Base-by-base conservation (phyloP, 441 rosid genomes). In the Hura crepitans region DNA sequence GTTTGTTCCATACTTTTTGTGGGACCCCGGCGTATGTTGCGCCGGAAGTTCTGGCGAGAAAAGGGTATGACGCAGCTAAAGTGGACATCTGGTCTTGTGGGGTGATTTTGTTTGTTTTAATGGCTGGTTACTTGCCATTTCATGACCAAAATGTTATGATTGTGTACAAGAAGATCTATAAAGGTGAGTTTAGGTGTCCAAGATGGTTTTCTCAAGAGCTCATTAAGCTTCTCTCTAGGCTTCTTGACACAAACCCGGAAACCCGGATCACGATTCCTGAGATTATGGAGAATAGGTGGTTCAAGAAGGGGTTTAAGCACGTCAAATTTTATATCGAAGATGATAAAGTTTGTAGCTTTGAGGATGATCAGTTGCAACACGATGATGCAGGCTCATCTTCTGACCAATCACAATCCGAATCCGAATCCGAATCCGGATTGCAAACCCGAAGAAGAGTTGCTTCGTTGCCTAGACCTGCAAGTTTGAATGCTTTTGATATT, bases 31-130 rank as follows among this genome's bases (percentile, higher is more conserved):
- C 97, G 1, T 92, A 92, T 72, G 84, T 92, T 53, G 96, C 97
- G 1, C 97, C 97, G 23, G 97, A 92, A 79, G 94, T 92, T 65
- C 73, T 92, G 62, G 84, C 85, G 0, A 66, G 96, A 59, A 92
- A 84, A 76, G 97, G 97, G 23, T 92, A 89, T 17, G 92, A 88
- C 17, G 94, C 96, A 0, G 94, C 96, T 0, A 89, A 92, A 71
- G 97, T 84, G 1, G 97, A 91, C 74, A 75, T 91, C 72, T 91
- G 97, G 97, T 87, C 97, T 39, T 89, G 97, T 64, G 97, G 97
- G 30, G 92, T 91, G 23, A 78, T 91, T 74, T 53, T 89, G 43
- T 91, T 87, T 77, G 97, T 91, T 37, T 75, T 91, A 64, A 89
- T 91, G 97, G 96, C 97, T 4, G 97, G 97, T 18, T 81, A 86